Evolutionary conservation across 345 rosid species (phyloP).

Genomic region (Triadica sebifera): DNA sequence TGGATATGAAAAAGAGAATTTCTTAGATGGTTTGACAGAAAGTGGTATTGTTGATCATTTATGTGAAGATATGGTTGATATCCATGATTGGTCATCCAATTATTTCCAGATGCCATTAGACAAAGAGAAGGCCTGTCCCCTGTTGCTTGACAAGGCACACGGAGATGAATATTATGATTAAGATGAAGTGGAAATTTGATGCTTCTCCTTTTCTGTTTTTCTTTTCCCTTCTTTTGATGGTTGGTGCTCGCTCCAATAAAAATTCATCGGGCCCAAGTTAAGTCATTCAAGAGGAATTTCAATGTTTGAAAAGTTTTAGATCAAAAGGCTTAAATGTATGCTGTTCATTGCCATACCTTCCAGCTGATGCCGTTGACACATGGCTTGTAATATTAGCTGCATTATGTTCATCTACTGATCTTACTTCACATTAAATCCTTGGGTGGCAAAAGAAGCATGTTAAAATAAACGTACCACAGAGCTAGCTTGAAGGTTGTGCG

Average conservation of each 20-base stretch:
- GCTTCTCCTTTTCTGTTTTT: background rate
- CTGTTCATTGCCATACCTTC: background rate
- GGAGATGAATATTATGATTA: slow-evolving; percentile 18
- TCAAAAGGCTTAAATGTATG: background rate
- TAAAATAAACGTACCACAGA: background rate
- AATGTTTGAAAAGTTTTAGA: background rate
- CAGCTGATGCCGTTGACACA: no score
- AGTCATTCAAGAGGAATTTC: background rate
- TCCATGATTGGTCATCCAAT: slow-evolving; percentile 32
- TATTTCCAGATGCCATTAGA: slow-evolving; percentile 20
- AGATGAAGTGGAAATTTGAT: slow-evolving; percentile 2
- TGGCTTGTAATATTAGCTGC: background rate
- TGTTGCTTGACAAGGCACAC: slow-evolving; percentile 26
- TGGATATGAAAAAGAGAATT: slow-evolving; percentile 22
- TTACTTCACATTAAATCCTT: background rate
- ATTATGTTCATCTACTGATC: background rate
- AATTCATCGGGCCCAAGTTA: background rate
- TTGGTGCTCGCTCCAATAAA: background rate
- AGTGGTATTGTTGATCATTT: slow-evolving; percentile 15
- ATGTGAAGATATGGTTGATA: slow-evolving; percentile 8
- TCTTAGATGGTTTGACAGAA: slow-evolving; percentile 15
- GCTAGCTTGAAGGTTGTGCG: background rate
- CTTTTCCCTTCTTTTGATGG: no score
- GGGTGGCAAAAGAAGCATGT: background rate
- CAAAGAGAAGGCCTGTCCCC: slow-evolving; percentile 13